Evolutionary conservation across 805 yeast genomes (phyloP).

Genomic region (Pichia eremophila): DNA sequence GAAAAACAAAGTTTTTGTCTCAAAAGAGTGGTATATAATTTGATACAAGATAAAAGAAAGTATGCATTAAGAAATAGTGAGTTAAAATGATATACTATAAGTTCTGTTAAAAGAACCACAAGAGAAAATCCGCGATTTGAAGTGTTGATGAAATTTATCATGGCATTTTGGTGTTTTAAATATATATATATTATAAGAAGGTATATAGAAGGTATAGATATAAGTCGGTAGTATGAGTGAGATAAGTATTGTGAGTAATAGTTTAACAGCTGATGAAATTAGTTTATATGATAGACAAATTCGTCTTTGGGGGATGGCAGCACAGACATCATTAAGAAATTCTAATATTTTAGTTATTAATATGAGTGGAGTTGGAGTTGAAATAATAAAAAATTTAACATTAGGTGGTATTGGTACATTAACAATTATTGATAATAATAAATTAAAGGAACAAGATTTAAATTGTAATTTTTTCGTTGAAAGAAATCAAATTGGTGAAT

Average conservation of each 20-base stretch:
- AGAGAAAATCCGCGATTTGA: too few relatives aligned
- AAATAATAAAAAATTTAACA: constrained; percentile 73
- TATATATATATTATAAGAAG: too few relatives aligned
- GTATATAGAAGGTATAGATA: too few relatives aligned
- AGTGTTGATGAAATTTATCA: too few relatives aligned
- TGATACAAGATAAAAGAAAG: too few relatives aligned
- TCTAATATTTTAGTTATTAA: constrained; percentile 65
- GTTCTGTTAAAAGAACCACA: too few relatives aligned
- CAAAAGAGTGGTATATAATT: too few relatives aligned
- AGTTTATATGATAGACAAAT: constrained; percentile 93
- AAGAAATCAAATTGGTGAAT: constrained; percentile 44
- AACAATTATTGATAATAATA: constrained; percentile 54
- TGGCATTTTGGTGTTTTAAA: too few relatives aligned
- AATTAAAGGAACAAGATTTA: constrained; percentile 49
- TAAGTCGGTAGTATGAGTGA: background rate
- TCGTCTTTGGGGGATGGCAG: constrained; percentile 91
- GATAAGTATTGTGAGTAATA: background rate
- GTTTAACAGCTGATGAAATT: constrained; percentile 51
- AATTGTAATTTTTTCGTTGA: constrained; percentile 68
- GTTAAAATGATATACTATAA: too few relatives aligned
- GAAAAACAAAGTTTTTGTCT: too few relatives aligned
- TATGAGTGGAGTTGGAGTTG: constrained; percentile 71
- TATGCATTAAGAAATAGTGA: too few relatives aligned
- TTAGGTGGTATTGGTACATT: constrained; percentile 81
- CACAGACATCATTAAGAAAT: constrained; percentile 68